Base-by-base conservation (phyloP, 1,284 basidiomycete species). In the Pascua sp. region DNA sequence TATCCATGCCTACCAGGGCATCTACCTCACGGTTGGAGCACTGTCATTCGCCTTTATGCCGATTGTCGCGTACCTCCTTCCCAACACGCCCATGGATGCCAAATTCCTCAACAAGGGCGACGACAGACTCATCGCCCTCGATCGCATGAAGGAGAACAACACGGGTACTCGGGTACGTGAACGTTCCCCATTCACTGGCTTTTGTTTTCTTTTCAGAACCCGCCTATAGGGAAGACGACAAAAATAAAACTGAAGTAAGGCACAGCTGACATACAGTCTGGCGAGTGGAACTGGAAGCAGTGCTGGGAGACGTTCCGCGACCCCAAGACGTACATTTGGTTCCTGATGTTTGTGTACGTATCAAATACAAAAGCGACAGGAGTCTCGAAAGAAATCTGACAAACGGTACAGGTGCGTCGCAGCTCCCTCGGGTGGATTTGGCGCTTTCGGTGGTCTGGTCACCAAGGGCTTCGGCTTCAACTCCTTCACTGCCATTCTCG, bases 11-110 rank as follows among this genome's bases (percentile, higher is more conserved):
- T 75, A 72, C 62, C 65, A 81, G 73, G 77, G 73, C 11, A 81
- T 82, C 56, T 82, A 81, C 68, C 66, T 82, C 39, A 81, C 81
- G 70, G 79, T 81, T 54, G 82, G 81, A 32, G 67, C 76, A 8
- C 61, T 82, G 45, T 80, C 81, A 7, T 62, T 81, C 17, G 76
- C 72, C n/a, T 70, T 71, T 40, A 79, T 78, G n/a, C 81, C 80
- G 0, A 57, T 82, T 52, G 76, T 82, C 16, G 77, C 74, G 77
- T 82, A 64, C 39, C 75, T 75, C n/a, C 46, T 69, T 24, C 72
- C 72, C 56, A 70, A 73, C 65, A 69, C 68, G 15, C 72, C 70
- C 32, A 70, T 67, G 5, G 69, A 70, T 42, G 75, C 75, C 50
- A 68, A 68, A 44, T 77, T 75, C 67, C 65, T 77, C 42, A 49